Conservation (phyloP, 2,329 filamentous ascomycete genomes). For the Trichoderma endophyticum region DNA sequence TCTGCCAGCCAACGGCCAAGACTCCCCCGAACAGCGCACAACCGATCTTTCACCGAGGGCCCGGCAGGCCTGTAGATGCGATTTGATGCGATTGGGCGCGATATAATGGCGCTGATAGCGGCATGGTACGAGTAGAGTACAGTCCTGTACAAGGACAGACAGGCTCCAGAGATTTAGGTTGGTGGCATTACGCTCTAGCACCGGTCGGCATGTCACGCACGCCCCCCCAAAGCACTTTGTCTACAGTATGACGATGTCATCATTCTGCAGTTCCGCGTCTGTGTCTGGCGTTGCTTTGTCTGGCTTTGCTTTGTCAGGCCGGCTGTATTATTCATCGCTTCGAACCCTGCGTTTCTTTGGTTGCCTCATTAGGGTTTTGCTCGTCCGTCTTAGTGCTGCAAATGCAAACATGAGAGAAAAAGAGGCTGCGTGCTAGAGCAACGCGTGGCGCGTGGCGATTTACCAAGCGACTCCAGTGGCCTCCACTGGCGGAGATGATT, state of each 20-base stretch:
- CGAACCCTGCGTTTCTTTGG: neutral
- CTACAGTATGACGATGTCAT: neutral
- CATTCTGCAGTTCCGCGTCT: neutral
- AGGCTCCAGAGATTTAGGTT: constrained; percentile 8
- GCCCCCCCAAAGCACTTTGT: neutral
- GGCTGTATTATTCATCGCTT: neutral
- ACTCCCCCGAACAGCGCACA: neutral
- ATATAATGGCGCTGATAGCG: neutral
- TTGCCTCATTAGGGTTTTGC: neutral
- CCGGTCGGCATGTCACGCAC: neutral
- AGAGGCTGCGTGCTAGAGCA: constrained; percentile 7
- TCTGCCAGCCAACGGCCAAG: neutral
- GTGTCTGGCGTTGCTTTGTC: neutral
- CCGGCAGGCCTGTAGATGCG: neutral
- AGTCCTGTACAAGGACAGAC: neutral
- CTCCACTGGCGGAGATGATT: neutral
- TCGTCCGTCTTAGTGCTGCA: neutral
- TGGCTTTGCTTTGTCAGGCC: neutral
- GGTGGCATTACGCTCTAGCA: constrained; percentile 9
- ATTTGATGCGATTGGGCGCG: neutral
- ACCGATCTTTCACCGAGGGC: constrained; percentile 5
- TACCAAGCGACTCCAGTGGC: neutral
- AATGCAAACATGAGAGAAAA: neutral
- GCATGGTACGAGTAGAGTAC: neutral
- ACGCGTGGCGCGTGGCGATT: constrained; percentile 7